Evolutionary conservation across 305 asterid species (phyloP).

Genomic region (Fraxinus nigra): DNA sequence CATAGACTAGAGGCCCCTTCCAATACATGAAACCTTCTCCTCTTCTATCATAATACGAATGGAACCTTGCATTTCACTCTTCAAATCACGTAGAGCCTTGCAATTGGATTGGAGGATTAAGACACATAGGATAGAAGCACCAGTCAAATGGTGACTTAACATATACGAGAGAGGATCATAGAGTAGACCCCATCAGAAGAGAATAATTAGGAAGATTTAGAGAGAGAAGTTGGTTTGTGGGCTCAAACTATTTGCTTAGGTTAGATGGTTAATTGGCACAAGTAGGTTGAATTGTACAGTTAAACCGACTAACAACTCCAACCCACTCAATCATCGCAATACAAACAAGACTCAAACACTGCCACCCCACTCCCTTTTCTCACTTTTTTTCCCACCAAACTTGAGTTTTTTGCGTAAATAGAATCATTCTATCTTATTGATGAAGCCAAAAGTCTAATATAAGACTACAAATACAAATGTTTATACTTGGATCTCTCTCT

Average conservation of each 20-base stretch:
- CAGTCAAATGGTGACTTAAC: constrained; percentile 20
- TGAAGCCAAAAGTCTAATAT: constrained; percentile 27
- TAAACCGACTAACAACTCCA: constrained; percentile 48
- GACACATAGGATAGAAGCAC: not conserved
- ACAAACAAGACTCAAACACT: not conserved
- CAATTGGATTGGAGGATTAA: constrained; percentile 23
- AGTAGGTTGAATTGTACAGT: constrained; percentile 46
- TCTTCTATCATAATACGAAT: not conserved
- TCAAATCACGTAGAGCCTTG: constrained; percentile 13
- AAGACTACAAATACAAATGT: not conserved
- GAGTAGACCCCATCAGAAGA: constrained; percentile 17
- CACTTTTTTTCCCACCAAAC: constrained; percentile 28
- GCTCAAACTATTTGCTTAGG: constrained; percentile 26
- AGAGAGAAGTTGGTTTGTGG: constrained; percentile 30
- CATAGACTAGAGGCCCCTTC: not conserved
- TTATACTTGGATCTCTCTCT: not conserved
- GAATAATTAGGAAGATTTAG: constrained; percentile 6
- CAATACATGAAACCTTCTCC: not conserved
- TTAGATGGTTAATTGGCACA: constrained; percentile 21
- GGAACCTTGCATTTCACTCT: constrained; percentile 11
- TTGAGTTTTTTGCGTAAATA: not conserved
- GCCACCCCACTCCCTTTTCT: constrained; percentile 11
- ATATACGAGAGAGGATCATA: constrained; percentile 14
- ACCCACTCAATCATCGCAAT: constrained; percentile 36
- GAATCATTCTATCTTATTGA: constrained; percentile 46